Percentiles rank a stretch among this genome's conserved stretches.
Evolutionary conservation across 2,329 filamentous ascomycete genomes (phyloP).

Genomic region (Colletotrichum sublineola): DNA sequence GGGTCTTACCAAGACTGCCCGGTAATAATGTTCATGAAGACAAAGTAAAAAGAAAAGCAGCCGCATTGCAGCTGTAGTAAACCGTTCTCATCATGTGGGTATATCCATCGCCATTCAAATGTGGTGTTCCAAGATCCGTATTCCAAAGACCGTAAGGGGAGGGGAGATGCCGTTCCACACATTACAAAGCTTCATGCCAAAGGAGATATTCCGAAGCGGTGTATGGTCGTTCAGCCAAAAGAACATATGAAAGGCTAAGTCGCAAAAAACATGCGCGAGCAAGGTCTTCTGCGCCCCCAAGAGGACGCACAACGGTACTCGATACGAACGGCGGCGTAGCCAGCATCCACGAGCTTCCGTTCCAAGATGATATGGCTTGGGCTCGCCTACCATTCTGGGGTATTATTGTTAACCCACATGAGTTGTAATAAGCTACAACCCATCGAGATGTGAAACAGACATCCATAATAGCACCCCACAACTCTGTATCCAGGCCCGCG

Average conservation of each 20-base stretch:
- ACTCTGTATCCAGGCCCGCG: slow-evolving; percentile 30
- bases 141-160: slow-evolving; percentile 18
- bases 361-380: not conserved
- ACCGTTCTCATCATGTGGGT: slow-evolving; percentile 28
- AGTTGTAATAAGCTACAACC: slow-evolving; percentile 7
- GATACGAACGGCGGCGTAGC: not conserved
- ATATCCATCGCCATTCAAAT: slow-evolving; percentile 36
- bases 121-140: slow-evolving; percentile 9
- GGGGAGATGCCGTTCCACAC: slow-evolving; percentile 16
- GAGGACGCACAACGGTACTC: not conserved
- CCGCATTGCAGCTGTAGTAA: slow-evolving; percentile 21
- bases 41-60: slow-evolving; percentile 7
- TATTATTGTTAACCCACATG: slow-evolving; percentile 16
- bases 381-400: not conserved
- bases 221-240: slow-evolving; percentile 17
- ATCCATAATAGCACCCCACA: slow-evolving; percentile 18
- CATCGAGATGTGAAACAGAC: slow-evolving; percentile 20
- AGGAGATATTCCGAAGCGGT: not conserved
- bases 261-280: not conserved
- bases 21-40: not conserved
- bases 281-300: not conserved
- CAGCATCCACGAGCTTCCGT: not conserved
- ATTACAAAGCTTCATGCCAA: slow-evolving; percentile 2
- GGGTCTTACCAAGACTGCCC: not conserved
- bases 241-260: slow-evolving; percentile 10